Conservation (phyloP, 139 green algal species). For the Diplosphaera chodatii region DNA sequence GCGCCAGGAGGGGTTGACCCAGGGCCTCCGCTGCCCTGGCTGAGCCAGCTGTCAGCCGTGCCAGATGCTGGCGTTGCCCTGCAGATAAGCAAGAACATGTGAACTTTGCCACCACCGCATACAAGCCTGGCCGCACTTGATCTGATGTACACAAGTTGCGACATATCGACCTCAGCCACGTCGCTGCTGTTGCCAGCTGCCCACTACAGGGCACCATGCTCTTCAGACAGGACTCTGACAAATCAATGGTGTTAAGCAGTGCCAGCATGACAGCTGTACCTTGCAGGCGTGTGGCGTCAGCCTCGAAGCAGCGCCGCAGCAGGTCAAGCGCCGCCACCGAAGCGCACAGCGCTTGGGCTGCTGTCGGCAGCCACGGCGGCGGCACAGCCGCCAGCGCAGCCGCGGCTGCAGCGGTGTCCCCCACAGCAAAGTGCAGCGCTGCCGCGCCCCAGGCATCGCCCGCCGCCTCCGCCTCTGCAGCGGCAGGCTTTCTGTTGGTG, state of each 20-base stretch:
- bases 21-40: neutral
- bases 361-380: neutral
- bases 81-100: too few relatives aligned
- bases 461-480: constrained; percentile 8
- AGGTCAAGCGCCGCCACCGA: constrained; percentile 2
- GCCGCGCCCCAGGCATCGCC: constrained; percentile 7
- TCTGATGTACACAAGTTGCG: too few relatives aligned
- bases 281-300: neutral
- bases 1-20: constrained; percentile 8
- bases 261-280: neutral
- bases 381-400: neutral
- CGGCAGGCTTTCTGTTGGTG: too few relatives aligned
- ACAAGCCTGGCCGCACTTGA: too few relatives aligned
- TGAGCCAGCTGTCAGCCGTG: neutral
- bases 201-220: too few relatives aligned
- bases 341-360: neutral
- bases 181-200: too few relatives aligned
- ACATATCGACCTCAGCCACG: too few relatives aligned
- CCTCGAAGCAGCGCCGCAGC: neutral
- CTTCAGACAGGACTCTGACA: too few relatives aligned
- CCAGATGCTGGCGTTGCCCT: constrained; percentile 7
- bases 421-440: constrained; percentile 21
- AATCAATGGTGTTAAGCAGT: too few relatives aligned
- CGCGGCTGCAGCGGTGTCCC: constrained; percentile 3
- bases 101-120: too few relatives aligned